Evolutionary conservation across 1,284 basidiomycete species (phyloP).

Genomic region (Ceratobasidium sp.): DNA sequence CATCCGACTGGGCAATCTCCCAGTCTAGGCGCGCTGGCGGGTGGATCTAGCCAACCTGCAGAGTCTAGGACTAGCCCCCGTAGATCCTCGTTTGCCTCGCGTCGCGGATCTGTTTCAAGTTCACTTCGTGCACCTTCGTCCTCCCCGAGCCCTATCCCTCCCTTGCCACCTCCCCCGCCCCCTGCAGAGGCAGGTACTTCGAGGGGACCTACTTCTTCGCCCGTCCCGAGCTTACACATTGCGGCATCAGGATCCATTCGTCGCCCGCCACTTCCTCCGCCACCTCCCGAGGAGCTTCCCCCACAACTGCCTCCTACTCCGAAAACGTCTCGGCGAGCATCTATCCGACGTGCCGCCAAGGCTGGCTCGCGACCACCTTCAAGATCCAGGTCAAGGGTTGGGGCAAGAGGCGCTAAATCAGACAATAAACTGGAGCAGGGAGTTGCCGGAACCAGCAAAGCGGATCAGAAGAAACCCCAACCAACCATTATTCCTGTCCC

Average conservation of each 20-base stretch:
- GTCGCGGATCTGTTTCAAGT: conserved; percentile 26
- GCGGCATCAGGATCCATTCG: background rate
- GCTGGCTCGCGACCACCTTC: conserved; percentile 31
- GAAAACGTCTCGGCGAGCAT: conserved; percentile 16
- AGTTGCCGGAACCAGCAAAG: background rate
- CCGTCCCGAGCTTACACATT: background rate
- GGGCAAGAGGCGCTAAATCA: background rate
- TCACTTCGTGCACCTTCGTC: conserved; percentile 27
- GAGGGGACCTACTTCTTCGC: background rate
- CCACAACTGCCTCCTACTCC: conserved; percentile 6
- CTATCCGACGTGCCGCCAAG: conserved; percentile 26
- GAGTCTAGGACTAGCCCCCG: conserved; percentile 6
- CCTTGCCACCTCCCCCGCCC: conserved; percentile 23
- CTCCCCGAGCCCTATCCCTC: conserved; percentile 18
- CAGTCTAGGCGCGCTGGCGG: too few species aligned
- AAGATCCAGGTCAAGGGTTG: conserved; percentile 16
- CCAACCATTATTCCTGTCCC: conserved; percentile 34
- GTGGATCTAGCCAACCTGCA: background rate
- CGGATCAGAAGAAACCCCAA: conserved; percentile 19
- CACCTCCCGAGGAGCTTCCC: conserved; percentile 1
- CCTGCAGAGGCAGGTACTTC: background rate
- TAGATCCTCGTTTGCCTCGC: conserved; percentile 23
- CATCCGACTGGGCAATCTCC: background rate
- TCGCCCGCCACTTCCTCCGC: conserved; percentile 1
- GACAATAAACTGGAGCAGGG: conserved; percentile 22